Evolutionary conservation across 2,329 filamentous ascomycete genomes (phyloP).

Genomic region (Simplicillium sp.): DNA sequence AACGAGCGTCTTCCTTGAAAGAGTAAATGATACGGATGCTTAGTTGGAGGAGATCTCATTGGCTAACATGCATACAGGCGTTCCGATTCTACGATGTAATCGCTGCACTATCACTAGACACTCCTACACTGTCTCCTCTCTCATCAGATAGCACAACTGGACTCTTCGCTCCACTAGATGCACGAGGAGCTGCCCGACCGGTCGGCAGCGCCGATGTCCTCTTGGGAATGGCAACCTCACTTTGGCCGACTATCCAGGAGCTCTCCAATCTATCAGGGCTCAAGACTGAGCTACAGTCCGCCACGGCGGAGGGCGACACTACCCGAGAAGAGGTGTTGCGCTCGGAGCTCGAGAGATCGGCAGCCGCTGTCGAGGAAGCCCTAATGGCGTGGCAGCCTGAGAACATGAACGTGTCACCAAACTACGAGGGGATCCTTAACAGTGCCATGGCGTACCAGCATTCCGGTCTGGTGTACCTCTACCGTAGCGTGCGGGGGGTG

Average conservation of each 20-base stretch:
- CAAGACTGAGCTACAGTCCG: constrained; percentile 40
- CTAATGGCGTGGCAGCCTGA: too few relatives aligned
- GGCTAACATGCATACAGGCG: constrained; percentile 28
- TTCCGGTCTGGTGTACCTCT: constrained; percentile 47
- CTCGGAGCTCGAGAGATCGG: constrained; percentile 39
- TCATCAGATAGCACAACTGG: constrained; percentile 36
- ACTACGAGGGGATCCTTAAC: constrained; percentile 44
- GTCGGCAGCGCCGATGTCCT: constrained; percentile 47
- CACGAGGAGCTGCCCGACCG: constrained; percentile 32
- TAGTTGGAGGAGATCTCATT: not conserved
- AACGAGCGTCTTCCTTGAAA: constrained; percentile 48
- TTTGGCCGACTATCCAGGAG: constrained; percentile 55
- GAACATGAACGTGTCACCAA: constrained; percentile 21
- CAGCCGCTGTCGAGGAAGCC: constrained; percentile 44
- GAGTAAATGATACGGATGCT: constrained; percentile 27
- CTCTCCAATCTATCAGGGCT: constrained; percentile 45
- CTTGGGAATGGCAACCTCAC: constrained; percentile 50
- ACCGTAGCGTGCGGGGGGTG: constrained; percentile 42
- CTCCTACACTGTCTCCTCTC: constrained; percentile 42
- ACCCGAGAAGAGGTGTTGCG: constrained; percentile 37
- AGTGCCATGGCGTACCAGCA: constrained; percentile 53
- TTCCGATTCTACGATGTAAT: constrained; percentile 60
- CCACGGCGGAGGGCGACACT: constrained; percentile 28
- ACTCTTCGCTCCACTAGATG: constrained; percentile 36
- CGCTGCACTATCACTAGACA: constrained; percentile 51